phyloP scores from a whole-genome alignment of 2,329 filamentous ascomycete genomes.

The Xylaria sp. region DNA sequence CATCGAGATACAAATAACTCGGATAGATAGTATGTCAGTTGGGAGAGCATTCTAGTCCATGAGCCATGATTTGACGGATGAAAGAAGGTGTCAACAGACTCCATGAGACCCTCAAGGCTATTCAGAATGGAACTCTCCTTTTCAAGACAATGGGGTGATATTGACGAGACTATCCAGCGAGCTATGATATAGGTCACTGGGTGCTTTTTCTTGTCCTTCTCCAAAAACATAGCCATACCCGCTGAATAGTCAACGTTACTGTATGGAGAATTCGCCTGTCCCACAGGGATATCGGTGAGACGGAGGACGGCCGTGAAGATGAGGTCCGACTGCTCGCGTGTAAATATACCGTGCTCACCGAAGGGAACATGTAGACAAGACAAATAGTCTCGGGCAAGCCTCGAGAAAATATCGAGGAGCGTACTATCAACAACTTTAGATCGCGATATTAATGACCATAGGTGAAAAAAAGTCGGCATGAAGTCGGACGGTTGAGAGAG shows the following conservation, averaged over 20 bases:
- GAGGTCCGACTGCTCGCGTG: conserved; percentile 87
- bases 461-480: conserved; percentile 92
- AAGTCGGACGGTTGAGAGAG: conserved; percentile 89
- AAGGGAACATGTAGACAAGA: conserved; percentile 80
- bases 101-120: conserved; percentile 88
- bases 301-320: conserved; percentile 93
- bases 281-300: conserved; percentile 93
- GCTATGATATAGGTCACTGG: conserved; percentile 92
- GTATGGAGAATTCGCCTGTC: conserved; percentile 94
- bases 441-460: conserved; percentile 93
- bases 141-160: conserved; percentile 85
- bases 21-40: conserved; percentile 89
- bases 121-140: conserved; percentile 82
- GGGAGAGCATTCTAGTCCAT: conserved; percentile 91
- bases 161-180: conserved; percentile 89
- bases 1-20: conserved; percentile 98
- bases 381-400: conserved; percentile 85
- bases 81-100: conserved; percentile 98
- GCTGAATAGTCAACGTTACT: conserved; percentile 84
- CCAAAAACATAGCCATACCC: conserved; percentile 85
- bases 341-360: conserved; percentile 89
- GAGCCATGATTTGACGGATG: conserved; percentile 94
- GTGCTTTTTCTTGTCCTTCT: conserved; percentile 93
- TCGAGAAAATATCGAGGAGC: conserved; percentile 89
- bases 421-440: conserved; percentile 88